These are phyloP conservation scores for Piloderma croceum DNA, from an alignment of 768 basidiomycete genomes.

Conservation along the genomic window DNA sequence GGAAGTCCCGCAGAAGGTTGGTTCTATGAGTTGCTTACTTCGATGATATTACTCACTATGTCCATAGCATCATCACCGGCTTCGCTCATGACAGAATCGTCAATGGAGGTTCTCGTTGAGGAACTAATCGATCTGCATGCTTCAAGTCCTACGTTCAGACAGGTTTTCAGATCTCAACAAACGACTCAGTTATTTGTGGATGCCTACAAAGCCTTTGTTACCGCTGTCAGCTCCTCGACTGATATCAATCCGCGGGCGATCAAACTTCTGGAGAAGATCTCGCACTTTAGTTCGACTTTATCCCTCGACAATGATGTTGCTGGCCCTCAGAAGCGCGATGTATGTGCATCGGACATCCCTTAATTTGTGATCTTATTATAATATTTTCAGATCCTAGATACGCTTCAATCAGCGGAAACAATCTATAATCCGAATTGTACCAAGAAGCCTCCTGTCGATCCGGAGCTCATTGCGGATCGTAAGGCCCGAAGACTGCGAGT, in stretches of 20 bases:
- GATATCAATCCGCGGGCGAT: slow-evolving; percentile 39
- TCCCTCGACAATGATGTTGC: slow-evolving; percentile 60
- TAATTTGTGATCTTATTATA: not conserved
- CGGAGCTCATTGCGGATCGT: slow-evolving; percentile 44
- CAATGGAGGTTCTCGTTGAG: slow-evolving; percentile 59
- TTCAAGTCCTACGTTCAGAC: slow-evolving; percentile 59
- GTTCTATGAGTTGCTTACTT: slow-evolving; percentile 9
- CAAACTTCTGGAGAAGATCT: slow-evolving; percentile 65
- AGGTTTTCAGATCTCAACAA: slow-evolving; percentile 67
- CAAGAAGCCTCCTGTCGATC: slow-evolving; percentile 47
- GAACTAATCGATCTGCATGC: slow-evolving; percentile 66
- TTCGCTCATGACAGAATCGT: slow-evolving; percentile 11
- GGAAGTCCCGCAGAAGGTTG: slow-evolving; percentile 19
- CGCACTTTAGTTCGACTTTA: slow-evolving; percentile 62
- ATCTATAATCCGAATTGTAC: slow-evolving; percentile 43
- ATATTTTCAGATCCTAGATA: slow-evolving; percentile 48
- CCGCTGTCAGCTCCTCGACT: slow-evolving; percentile 31
- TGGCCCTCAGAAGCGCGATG: slow-evolving; percentile 69
- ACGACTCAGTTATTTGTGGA: slow-evolving; percentile 63
- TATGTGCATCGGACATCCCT: slow-evolving; percentile 25
- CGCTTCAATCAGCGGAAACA: slow-evolving; percentile 47
- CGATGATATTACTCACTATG: not conserved
- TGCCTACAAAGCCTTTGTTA: slow-evolving; percentile 52
- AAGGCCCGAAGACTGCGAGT: slow-evolving; percentile 48
- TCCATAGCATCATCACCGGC: not conserved